These are phyloP conservation scores for Dactylonectria macrodidyma DNA, from an alignment of 2,329 filamentous ascomycete species.

Conservation along the genomic window DNA sequence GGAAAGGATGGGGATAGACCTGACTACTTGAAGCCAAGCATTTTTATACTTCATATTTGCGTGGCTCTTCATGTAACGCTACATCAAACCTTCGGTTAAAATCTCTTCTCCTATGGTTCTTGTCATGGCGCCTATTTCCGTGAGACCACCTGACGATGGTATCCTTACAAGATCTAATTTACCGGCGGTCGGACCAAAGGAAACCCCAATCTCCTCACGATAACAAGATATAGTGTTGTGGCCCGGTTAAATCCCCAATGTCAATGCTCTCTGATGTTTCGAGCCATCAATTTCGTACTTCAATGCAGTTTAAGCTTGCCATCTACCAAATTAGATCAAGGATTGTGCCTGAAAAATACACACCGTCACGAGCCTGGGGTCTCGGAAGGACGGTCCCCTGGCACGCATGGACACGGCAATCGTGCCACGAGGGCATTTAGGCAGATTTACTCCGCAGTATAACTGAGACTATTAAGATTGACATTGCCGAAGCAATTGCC, in stretches of 20 bases:
- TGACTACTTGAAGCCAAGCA: background rate
- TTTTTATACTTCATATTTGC: background rate
- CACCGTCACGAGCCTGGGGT: background rate
- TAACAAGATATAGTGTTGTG: background rate
- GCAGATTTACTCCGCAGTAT: slow-evolving; percentile 4
- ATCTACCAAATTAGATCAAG: background rate
- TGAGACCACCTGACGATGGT: background rate
- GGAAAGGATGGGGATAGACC: background rate
- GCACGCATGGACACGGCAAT: background rate
- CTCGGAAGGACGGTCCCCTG: background rate
- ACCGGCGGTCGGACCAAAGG: background rate
- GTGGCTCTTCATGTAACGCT: background rate
- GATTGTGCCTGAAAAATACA: background rate
- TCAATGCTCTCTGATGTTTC: background rate
- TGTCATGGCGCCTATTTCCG: background rate
- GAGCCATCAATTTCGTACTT: background rate
- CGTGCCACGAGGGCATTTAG: slow-evolving; percentile 2
- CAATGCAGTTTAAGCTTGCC: background rate
- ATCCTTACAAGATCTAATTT: background rate
- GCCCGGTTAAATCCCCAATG: background rate
- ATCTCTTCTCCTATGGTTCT: background rate
- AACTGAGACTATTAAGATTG: background rate
- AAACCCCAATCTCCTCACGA: background rate
- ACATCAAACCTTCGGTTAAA: background rate
- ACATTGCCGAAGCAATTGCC: background rate